Conservation (phyloP, 306 rosid genomes). For the Acacia acuminata region DNA sequence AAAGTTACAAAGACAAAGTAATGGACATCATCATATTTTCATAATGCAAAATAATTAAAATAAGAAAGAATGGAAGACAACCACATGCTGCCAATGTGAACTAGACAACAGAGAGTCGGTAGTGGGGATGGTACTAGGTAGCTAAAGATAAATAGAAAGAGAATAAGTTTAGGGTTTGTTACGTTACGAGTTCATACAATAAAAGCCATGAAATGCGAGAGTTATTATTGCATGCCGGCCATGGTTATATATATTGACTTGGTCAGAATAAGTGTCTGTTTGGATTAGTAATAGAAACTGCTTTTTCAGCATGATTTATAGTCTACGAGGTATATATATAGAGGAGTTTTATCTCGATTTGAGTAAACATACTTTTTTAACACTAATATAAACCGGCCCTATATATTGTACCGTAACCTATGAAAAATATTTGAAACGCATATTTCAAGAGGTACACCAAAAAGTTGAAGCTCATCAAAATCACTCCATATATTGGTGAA, state of each 20-base stretch:
- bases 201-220: neutral
- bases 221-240: neutral
- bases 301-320: no score
- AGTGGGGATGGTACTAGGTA: neutral
- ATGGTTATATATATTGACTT: no score
- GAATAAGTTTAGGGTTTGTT: neutral
- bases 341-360: no score
- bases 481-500: neutral
- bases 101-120: neutral
- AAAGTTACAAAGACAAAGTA: neutral
- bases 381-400: no score
- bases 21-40: neutral
- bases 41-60: neutral
- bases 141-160: neutral
- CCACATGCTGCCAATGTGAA: neutral
- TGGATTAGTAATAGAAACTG: no score
- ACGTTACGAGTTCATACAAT: neutral
- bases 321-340: no score
- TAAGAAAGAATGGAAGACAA: neutral
- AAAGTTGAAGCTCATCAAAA: neutral
- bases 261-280: no score
- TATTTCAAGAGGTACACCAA: neutral
- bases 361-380: no score
- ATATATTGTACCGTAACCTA: neutral
- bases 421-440: neutral